Percentiles rank a stretch among this genome's conserved stretches.
Evolutionary conservation across 2,329 filamentous ascomycete species (phyloP).

Genomic region (Dothistroma septosporum): DNA sequence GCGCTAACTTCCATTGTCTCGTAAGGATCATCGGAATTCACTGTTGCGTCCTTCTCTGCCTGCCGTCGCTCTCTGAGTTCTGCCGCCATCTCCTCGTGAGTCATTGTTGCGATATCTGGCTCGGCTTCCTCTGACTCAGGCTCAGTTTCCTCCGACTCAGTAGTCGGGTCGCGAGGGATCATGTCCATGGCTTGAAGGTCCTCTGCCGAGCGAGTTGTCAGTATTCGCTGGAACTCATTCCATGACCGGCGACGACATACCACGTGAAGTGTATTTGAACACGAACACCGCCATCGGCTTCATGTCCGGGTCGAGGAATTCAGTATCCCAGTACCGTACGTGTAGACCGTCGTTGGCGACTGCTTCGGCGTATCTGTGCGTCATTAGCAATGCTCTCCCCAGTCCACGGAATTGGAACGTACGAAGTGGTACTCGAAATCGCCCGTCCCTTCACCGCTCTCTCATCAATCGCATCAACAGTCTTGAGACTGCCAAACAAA

Average conservation of each 20-base stretch:
- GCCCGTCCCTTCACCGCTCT: slow-evolving; percentile 22
- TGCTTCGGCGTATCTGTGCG: neutral
- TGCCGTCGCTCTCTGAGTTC: neutral
- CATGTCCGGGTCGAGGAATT: neutral
- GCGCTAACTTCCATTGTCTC: neutral
- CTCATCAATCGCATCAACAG: slow-evolving; percentile 15
- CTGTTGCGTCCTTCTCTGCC: neutral
- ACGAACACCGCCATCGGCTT: neutral
- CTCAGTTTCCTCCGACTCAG: neutral
- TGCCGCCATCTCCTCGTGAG: neutral
- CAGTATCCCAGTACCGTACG: neutral
- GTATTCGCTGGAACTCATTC: no score
- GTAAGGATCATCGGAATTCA: neutral
- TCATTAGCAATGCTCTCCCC: neutral
- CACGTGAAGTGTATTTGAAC: neutral
- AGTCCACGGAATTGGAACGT: neutral
- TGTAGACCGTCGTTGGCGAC: neutral
- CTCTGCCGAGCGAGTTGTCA: neutral
- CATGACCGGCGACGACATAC: neutral
- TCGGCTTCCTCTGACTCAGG: neutral
- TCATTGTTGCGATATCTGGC: neutral
- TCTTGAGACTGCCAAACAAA: neutral
- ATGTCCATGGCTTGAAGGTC: neutral
- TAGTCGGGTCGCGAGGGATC: neutral
- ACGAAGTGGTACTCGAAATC: slow-evolving; percentile 18